phyloP scores from a whole-genome alignment of 176 grass and related monocot species.

The Musa itinerans region DNA sequence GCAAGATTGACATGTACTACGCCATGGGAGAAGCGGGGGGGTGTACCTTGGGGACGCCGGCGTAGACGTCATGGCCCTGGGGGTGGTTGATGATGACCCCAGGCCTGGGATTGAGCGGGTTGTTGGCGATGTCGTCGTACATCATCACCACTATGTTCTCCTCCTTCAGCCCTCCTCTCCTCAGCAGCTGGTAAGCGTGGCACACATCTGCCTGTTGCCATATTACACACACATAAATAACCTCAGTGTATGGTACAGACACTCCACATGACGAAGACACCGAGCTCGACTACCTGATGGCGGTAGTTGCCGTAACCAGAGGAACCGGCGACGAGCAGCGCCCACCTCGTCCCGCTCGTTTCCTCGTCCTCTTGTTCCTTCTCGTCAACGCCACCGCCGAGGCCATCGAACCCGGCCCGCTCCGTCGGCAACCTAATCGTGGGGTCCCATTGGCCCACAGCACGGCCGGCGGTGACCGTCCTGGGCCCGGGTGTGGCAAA shows the following conservation, averaged over 20 bases:
- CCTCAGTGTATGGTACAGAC: too few relatives aligned
- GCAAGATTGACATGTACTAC: too few relatives aligned
- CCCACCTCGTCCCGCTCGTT: constrained; percentile 49
- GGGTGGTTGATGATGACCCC: constrained; percentile 88
- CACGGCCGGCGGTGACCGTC: too few relatives aligned
- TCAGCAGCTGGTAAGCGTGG: constrained; percentile 80
- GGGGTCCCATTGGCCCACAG: too few relatives aligned
- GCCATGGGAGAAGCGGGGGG: too few relatives aligned
- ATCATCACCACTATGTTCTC: constrained; percentile 98
- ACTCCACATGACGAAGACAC: too few relatives aligned
- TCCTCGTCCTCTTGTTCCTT: constrained; percentile 10
- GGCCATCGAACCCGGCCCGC: too few relatives aligned
- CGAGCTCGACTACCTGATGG: constrained; percentile 47
- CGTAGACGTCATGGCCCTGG: constrained; percentile 68
- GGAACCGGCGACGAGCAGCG: constrained; percentile 80
- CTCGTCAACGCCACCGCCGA: too few relatives aligned
- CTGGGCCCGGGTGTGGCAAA: too few relatives aligned
- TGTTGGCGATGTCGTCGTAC: constrained; percentile 74
- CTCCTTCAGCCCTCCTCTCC: constrained; percentile 69
- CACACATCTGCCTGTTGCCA: constrained; percentile 65
- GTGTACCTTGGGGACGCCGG: constrained; percentile 80
- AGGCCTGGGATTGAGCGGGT: constrained; percentile 52
- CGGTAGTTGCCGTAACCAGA: constrained; percentile 76
- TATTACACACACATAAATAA: too few relatives aligned
- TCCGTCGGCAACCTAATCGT: too few relatives aligned